Evolutionary conservation across 2,329 filamentous ascomycete genomes (phyloP), one percentile per base, ranked within the genome.

Genomic region (Beauveria rudraprayagi): DNA sequence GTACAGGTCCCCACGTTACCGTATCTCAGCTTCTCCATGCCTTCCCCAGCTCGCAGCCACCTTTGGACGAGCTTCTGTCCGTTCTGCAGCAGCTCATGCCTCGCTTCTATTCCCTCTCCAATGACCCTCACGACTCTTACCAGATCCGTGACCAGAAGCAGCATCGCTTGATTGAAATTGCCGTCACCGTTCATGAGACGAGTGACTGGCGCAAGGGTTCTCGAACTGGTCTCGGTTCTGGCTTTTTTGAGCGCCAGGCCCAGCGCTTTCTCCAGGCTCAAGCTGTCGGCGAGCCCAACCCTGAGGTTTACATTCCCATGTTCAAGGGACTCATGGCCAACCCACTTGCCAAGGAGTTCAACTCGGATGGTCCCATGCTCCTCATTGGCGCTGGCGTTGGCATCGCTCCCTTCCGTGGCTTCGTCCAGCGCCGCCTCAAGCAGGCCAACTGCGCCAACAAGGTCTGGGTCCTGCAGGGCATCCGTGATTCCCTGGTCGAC

Each of bases 261-360:
- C 81, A 82, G 44, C 81, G 83, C 65, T 89, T 90, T 70, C 82
- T 93, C 67, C 81, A 83, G 16, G 86, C 89, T 1, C 85, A 91
- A 70, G 76, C 80, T 40, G 76, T 80, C 2, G 88, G 88, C 52
- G 78, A 82, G 60, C 73, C 74, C 64, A 72, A 76, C 54, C 80
- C 76, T 3, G 83, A 91, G 66, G 71, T 97, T 17, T 86, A 90
- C 67, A 80, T 97, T 5, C 94, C 94, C 68, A 97, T 99, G 91
- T 99, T 99, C 83, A 92, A 96, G 70, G 94, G 94, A 0, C 80
- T 99, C 48, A 99, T 99, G 94, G 88, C 92, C 64, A 99, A 99
- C 73, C 94, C 94, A 0, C 83, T 99, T 1, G 94, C 92, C 11
- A 89, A 88, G 70, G 87, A 97, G 70, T 99, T 97, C 71, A 88